These are phyloP conservation scores for Mrakia gelida DNA, from an alignment of 768 basidiomycete species.

Conservation along the genomic window DNA sequence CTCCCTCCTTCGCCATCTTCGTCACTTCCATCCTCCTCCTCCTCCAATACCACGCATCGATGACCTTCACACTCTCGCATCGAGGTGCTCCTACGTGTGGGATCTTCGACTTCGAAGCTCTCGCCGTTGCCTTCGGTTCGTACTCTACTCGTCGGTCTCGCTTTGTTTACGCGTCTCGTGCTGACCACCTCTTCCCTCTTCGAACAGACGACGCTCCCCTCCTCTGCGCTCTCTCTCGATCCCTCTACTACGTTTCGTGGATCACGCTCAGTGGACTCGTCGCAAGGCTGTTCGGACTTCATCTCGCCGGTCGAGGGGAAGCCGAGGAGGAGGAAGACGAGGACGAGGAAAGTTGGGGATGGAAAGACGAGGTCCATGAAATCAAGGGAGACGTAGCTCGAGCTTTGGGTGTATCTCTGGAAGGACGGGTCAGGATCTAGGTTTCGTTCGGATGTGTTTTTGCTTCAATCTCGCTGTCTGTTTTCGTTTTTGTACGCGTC, in stretches of 20 bases:
- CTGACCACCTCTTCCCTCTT: neutral
- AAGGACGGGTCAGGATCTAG: neutral
- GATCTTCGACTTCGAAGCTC: neutral
- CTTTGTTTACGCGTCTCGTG: neutral
- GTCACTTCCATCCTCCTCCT: neutral
- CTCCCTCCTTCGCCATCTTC: neutral
- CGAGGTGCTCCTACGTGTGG: constrained; percentile 24
- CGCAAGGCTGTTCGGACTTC: neutral
- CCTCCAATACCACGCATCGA: neutral
- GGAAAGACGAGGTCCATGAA: neutral
- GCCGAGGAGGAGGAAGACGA: neutral
- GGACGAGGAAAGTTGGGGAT: neutral
- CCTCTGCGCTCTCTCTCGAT: neutral
- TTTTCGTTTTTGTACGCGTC: neutral
- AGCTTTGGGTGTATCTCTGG: neutral
- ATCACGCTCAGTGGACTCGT: neutral
- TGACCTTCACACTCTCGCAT: neutral
- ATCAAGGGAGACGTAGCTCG: neutral
- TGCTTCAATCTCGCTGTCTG: neutral
- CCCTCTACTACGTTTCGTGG: constrained; percentile 8
- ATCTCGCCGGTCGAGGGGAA: neutral
- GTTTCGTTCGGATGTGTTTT: neutral
- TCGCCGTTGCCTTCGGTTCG: neutral
- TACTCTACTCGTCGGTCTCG: neutral
- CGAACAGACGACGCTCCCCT: neutral